Evolutionary conservation across 129 eudicot species (phyloP), one percentile per base, ranked within the genome.

Genomic region (Flaveria sonorensis): DNA sequence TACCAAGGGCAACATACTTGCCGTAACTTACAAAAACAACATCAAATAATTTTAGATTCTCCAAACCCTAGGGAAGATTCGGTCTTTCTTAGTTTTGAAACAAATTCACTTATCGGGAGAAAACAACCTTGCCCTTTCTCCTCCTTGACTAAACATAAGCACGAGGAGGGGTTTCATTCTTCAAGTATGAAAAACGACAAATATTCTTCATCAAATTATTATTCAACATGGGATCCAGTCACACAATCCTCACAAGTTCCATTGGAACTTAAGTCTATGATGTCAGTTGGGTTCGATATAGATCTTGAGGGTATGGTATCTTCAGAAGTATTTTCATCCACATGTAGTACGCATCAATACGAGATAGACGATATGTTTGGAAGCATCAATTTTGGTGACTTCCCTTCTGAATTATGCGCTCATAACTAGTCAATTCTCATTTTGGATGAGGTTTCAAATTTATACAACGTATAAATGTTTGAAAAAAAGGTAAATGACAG

Each of bases 1-100:
- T 88, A 85, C 79, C 39, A 75, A 36, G 84, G 85, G 39, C 52
- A 28, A 18, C 92, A 88, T 82, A 88, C 85, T 42, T 88, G 92
- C 77, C 77, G 47, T 14, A 76, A 53, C 36, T 40, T 79, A 64
- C 51, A 12, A 32, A 81, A 66, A 60, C 7, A 81, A 1, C 70
- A 78, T 24, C 80, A 77, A 10, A 68, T 79, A 28, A 50, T 81
- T 56, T 30, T 84, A 30, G 82, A 83, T 61, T 28, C 79, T 30
- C 28, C 79, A 14, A 18, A 65, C 39, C 2, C 43, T 7, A 67
- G 16, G 16, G 83, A 75, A 55, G 69, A 85, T 30, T 83, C 87
- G 2, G 36, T 83, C 72, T 70, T 88, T 52, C 77, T 78, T 67
- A 83, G 53, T 70, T 88, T 88, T 12, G 80, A 53, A 47, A 42